Evolutionary conservation across 495 filamentous ascomycete genomes (phyloP).

Genomic region (Penicillium bialowiezense): DNA sequence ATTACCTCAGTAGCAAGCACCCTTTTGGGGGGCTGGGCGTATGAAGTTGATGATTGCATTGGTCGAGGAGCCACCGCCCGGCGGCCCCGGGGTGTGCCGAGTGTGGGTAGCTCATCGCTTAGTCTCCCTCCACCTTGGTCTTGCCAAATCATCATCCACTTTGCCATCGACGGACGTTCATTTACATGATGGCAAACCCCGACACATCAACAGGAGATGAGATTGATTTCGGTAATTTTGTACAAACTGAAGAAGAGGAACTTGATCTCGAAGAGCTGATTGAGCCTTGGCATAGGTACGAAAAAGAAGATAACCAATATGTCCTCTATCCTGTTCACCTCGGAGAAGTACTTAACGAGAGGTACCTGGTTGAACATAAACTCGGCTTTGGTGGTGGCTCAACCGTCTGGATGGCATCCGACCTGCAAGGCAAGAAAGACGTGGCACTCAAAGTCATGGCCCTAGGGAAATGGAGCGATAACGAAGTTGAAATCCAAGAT

Average conservation of each 20-base stretch:
- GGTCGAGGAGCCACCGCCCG: too few relatives aligned
- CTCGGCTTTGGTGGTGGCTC: slow-evolving; percentile 83
- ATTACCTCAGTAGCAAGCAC: too few relatives aligned
- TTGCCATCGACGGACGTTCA: not conserved
- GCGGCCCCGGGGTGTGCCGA: not conserved
- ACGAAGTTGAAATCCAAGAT: slow-evolving; percentile 22
- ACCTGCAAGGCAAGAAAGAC: slow-evolving; percentile 25
- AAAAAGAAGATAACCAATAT: not conserved
- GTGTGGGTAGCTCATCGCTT: not conserved
- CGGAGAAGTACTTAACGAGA: slow-evolving; percentile 52
- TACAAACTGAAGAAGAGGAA: slow-evolving; percentile 12
- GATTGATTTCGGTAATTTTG: slow-evolving; percentile 15
- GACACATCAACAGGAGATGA: slow-evolving; percentile 1
- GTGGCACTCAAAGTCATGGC: slow-evolving; percentile 29
- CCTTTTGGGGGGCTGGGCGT: too few relatives aligned
- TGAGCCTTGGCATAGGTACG: slow-evolving; percentile 13
- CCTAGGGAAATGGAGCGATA: slow-evolving; percentile 15
- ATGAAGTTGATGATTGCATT: too few relatives aligned
- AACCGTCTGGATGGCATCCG: slow-evolving; percentile 69
- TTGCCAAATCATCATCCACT: not conserved
- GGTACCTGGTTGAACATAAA: slow-evolving; percentile 82
- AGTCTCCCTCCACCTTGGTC: not conserved
- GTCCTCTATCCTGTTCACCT: slow-evolving; percentile 18
- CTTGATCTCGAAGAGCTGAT: slow-evolving; percentile 11
- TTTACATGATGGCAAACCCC: slow-evolving; percentile 1